Conservation (phyloP, 306 rosid species). For the Glycine soja region DNA sequence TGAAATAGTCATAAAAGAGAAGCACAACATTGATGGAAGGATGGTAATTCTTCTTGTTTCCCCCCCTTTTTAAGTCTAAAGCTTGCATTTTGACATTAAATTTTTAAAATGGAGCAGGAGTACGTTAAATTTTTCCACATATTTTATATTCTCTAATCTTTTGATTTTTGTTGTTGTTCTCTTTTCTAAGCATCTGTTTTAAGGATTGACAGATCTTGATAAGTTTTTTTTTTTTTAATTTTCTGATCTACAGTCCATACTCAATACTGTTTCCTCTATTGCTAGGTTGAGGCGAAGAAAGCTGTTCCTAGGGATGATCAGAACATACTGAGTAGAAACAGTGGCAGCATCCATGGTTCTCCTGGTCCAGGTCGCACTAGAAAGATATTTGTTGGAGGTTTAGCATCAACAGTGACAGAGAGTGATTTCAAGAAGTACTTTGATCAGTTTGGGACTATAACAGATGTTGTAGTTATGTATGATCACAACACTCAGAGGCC, state of each 20-base stretch:
- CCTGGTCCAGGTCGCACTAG: conserved; percentile 93
- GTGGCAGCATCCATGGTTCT: conserved; percentile 86
- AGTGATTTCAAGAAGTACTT: conserved; percentile 91
- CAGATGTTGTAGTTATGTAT: conserved; percentile 99
- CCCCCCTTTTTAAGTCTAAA: conserved; percentile 17
- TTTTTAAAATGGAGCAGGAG: conserved; percentile 37
- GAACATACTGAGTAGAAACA: conserved; percentile 76
- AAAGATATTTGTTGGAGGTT: conserved; percentile 97
- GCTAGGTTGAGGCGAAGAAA: conserved; percentile 96
- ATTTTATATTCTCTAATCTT: conserved; percentile 6
- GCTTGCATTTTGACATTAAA: conserved; percentile 45
- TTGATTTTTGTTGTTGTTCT: conserved; percentile 17
- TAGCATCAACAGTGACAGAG: conserved; percentile 97
- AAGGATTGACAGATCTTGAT: conserved; percentile 5
- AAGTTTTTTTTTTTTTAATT: neutral
- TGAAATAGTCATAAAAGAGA: conserved; percentile 80
- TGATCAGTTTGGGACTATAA: conserved; percentile 96
- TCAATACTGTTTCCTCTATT: conserved; percentile 42
- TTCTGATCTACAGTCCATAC: conserved; percentile 17
- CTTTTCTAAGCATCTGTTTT: conserved; percentile 37
- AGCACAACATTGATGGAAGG: conserved; percentile 98
- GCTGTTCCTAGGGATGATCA: conserved; percentile 99
- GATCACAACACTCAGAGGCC: conserved; percentile 99
- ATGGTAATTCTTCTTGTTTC: conserved; percentile 65
- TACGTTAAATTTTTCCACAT: conserved; percentile 5